Conservation (phyloP, 495 filamentous ascomycete genomes). For the Penicillium herquei region DNA sequence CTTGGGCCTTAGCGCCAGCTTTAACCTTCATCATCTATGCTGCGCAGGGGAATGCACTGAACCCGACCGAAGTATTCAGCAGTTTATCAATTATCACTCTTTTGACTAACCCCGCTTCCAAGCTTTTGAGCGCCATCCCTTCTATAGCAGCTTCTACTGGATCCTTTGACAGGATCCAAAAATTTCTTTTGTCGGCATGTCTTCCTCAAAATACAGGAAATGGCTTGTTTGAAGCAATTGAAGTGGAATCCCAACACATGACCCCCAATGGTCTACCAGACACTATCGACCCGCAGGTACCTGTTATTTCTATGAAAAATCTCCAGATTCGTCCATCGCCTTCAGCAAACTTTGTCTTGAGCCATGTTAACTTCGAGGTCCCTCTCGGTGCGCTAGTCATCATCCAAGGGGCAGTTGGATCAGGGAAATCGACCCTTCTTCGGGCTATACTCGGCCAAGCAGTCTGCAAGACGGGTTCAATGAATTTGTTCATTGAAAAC, state of each 20-base stretch:
- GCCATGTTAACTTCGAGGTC: neutral
- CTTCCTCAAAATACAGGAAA: neutral
- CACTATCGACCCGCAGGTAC: neutral
- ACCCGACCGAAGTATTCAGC: neutral
- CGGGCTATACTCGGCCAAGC: conserved; percentile 1
- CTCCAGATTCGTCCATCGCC: neutral
- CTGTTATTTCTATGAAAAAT: neutral
- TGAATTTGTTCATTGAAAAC: neutral
- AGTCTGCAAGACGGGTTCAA: neutral
- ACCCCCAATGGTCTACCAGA: neutral
- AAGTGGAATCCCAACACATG: neutral
- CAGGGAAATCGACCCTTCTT: neutral
- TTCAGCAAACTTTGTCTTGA: neutral
- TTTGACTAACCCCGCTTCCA: neutral
- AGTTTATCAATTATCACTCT: neutral
- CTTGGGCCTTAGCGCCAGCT: conserved; percentile 1
- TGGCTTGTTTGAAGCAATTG: neutral
- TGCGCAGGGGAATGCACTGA: neutral
- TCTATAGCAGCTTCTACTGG: neutral
- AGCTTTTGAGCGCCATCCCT: neutral
- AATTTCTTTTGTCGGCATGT: neutral
- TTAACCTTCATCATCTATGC: conserved; percentile 1
- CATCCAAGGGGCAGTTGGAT: neutral
- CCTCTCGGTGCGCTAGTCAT: neutral
- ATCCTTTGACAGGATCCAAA: neutral